Evolutionary conservation across 164 flowering plant species (phyloP), one percentile per base, ranked within the genome.

Genomic region (Magnolia officinalis): DNA sequence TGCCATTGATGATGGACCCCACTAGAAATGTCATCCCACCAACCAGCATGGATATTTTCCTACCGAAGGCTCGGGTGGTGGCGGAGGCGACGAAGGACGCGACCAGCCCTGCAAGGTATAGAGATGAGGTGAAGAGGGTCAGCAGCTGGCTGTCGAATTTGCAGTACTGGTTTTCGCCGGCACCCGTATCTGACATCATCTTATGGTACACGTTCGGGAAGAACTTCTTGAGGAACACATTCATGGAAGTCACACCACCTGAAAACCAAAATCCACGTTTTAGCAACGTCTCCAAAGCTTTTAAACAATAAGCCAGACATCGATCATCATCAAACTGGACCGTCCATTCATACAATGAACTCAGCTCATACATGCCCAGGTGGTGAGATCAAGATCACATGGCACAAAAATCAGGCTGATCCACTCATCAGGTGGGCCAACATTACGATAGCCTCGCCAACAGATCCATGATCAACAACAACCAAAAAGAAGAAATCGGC

Each of bases 211-310:
- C 83, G 0, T 45, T 13, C 1, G 82, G 84, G 74, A 85, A 82
- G 80, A 85, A 82, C 64, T 81, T 66, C 61, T 50, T 26, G 67
- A 85, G 61, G 71, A 83, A 85, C 2, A 50, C 63, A 31, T 80
- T 78, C 85, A 85, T 85, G 45, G 85, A 80, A 20, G 83, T 83
- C 55, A 83, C 86, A 4, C 88, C 86, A 0, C 85, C 85, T 82
- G 78, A 68, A 71, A 26, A 51, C 4, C 70, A n/a, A 59, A 59
- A 37, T 5, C 45, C 45, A 37, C 45, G 6, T 4, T 37, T 37
- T 37, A 37, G 45, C 45, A 37, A 37, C 6, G 45, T 37, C 45
- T 37, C 45, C 45, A 37, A 37, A 37, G 29, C 45, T 37, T 37
- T 37, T 37, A 37, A 37, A 37, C 6, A 37, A 37, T 5, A 37